Conservation (phyloP, 371 early-diverging fungal genomes). For the Dinochytrium kinnereticum region DNA sequence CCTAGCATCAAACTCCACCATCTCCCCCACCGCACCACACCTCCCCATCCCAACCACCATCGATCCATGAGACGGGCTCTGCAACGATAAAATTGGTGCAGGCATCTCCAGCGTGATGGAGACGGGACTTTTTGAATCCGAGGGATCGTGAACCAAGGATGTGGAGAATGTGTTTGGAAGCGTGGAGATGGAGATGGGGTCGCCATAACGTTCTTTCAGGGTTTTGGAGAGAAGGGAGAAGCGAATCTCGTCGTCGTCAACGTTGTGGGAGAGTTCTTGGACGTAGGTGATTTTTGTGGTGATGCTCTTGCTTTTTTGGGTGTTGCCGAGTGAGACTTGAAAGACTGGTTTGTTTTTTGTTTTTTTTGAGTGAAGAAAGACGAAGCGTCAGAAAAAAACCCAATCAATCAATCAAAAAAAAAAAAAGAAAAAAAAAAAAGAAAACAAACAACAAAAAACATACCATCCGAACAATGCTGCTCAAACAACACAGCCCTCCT, state of each 20-base stretch:
- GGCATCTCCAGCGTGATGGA: constrained; percentile 19
- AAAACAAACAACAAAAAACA: not conserved
- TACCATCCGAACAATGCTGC: constrained; percentile 39
- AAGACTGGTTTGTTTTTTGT: too few species aligned
- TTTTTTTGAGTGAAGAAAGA: constrained; percentile 21
- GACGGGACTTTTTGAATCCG: too few species aligned
- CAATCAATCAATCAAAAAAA: constrained; percentile 29
- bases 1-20: constrained; percentile 5
- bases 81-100: constrained; percentile 13
- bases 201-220: constrained; percentile 32
- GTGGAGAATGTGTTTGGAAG: not conserved
- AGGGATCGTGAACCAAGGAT: too few species aligned
- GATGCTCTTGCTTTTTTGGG: constrained; percentile 28
- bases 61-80: constrained; percentile 23
- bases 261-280: constrained; percentile 49
- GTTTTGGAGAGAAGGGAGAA: constrained; percentile 25
- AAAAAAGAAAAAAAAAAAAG: not conserved
- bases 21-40: not conserved
- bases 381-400: not conserved
- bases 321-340: too few species aligned
- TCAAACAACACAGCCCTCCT: constrained; percentile 43
- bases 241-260: constrained; percentile 49
- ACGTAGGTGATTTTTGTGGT: constrained; percentile 51
- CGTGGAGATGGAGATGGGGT: constrained; percentile 8
- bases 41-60: constrained; percentile 6